Evolutionary conservation across 139 green algal species (phyloP), one percentile per base, ranked within the genome.

Genomic region (Pedinophyceae sp.): DNA sequence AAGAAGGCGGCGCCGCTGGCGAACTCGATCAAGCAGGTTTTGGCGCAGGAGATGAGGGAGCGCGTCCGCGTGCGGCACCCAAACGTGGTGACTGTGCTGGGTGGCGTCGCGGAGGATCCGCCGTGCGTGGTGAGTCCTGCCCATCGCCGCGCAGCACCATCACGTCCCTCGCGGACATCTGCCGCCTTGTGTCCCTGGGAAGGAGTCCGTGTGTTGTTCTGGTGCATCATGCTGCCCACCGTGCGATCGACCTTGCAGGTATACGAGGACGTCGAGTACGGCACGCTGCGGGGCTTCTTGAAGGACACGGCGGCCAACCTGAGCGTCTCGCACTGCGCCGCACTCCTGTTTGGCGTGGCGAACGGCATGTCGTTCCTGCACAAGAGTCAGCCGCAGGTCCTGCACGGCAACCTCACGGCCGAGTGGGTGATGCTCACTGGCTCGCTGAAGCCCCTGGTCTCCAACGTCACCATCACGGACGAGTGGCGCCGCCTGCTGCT

Each of bases 321-420:
- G n/a, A n/a, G 48, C 23, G n/a, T n/a, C n/a, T 15, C 25, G 46
- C 10, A 20, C 27, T 13, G 7, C 20, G 17, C n/a, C n/a, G n/a
- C n/a, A n/a, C 43, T 59, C 20, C 15, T 22, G n/a, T 20, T 26
- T 15, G 53, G 50, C 25, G 56, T 62, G 18, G 56, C 56, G 15
- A 23, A 22, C 19, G 56, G 56, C 22, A 62, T 62, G 56, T 13
- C 18, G 19, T 62, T 53, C 48, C 27, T 62, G 46, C 56, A 62
- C 29, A 13, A 16, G 24, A 25, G 38, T 15, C 4, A 52, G 4
- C 43, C 56, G 23, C 23, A 19, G 7, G 17, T 62, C 34, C 38
- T 62, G 45, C 56, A 62, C 45, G 27, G 28, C 20, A 29, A 54
- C 16, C 45, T 62, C 17, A 57, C 27, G 7, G 27, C 56, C 20